Base-by-base conservation (phyloP, 2,329 filamentous ascomycete species). In the Aspergillus sp. region DNA sequence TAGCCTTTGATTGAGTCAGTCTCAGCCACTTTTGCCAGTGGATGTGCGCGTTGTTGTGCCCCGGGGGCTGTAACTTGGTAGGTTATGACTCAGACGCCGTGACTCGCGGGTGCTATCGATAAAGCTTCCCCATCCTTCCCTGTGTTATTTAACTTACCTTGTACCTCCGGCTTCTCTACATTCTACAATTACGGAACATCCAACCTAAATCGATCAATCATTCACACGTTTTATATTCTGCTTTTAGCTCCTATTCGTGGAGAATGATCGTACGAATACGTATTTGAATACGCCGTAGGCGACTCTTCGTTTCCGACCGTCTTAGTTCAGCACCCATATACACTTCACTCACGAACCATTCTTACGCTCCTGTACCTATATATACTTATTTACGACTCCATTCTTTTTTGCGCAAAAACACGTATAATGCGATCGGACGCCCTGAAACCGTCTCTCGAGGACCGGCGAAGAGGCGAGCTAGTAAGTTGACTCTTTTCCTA, bases 391-490 rank as follows among this genome's bases (percentile, higher is more conserved):
- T 37, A 15, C 45, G 17, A n/a, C 19, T 48, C 21, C 43, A 51
- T 50, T 51, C 57, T 47, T 33, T 4, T n/a, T 15, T 31, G 44
- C 44, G 9, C 12, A 46, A 15, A 46, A 46, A 33, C 19, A 35
- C 45, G 14, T 52, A 70, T 40, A 35, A 79, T 77, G 75, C 70
- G 73, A 35, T 66, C 70, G 14, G 62, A 67, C 53, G 66, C 67
- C 67, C 77, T 66, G 73, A 90, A 88, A 73, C 83, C 87, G 70
- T 84, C 87, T 58, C 83, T 85, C 41, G 87, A 91, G 69, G 93
- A 96, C 76, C 86, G 90, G 75, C 88, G 91, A 66, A 91, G 90
- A 78, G 92, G 92, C 66, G 93, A 97, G 79, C 86, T 90, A 60
- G 91, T 93, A 84, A 60, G 84, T 68, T 33, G 55, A 7, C 23